A percentile compares a stretch with the other conserved stretches of the same genome.
These are phyloP conservation scores for Mycosarcoma maydis DNA, from an alignment of 1,284 basidiomycete genomes.

Conservation along the genomic window DNA sequence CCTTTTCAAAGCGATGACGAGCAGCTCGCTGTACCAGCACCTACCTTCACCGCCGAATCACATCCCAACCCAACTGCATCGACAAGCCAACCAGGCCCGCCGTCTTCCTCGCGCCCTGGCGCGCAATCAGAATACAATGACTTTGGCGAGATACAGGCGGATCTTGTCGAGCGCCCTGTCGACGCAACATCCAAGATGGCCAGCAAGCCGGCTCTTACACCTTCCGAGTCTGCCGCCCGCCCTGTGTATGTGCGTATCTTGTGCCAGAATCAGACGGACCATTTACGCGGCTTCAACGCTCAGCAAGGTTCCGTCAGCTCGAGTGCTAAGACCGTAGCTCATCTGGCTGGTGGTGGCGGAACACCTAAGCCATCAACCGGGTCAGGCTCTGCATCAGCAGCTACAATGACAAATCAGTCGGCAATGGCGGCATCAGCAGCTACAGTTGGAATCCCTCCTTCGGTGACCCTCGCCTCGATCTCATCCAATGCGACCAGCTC, in stretches of 20 bases:
- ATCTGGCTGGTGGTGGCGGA: conserved; percentile 36
- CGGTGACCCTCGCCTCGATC: conserved; percentile 38
- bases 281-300: conserved; percentile 38
- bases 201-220: background rate
- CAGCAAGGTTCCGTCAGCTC: conserved; percentile 13
- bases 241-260: conserved; percentile 51
- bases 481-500: conserved; percentile 49
- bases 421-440: conserved; percentile 4
- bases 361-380: conserved; percentile 6
- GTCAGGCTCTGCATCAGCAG: conserved; percentile 6
- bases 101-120: background rate
- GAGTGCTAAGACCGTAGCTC: conserved; percentile 25
- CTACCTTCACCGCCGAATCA: background rate
- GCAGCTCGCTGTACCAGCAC: background rate
- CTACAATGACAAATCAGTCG: conserved; percentile 2
- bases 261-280: conserved; percentile 56
- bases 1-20: conserved; percentile 18
- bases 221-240: conserved; percentile 9
- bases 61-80: background rate
- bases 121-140: conserved; percentile 18
- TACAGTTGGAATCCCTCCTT: conserved; percentile 28
- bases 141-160: conserved; percentile 33
- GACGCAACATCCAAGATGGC: conserved; percentile 8
- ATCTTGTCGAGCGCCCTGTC: conserved; percentile 16
- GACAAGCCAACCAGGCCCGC: background rate